Percentiles rank a stretch among this genome's conserved stretches.
Conservation (phyloP, 1,284 basidiomycete genomes). For the Ceratobasidium sp. region DNA sequence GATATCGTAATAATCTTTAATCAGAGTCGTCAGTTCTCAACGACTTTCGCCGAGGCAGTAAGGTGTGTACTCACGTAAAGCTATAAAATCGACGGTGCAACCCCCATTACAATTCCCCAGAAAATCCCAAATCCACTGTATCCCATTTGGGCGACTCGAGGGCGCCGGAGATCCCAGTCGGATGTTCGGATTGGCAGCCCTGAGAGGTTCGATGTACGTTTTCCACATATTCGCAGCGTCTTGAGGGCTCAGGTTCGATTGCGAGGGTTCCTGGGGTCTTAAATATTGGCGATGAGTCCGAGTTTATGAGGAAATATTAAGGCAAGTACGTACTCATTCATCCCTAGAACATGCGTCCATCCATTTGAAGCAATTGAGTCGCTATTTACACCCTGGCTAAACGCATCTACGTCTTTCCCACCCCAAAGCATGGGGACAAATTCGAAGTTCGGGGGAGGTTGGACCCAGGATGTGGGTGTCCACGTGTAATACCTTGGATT, state of each 20-base stretch:
- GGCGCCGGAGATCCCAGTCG: conserved; percentile 59
- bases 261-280: conserved; percentile 31
- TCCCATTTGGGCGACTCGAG: conserved; percentile 57
- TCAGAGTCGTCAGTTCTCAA: conserved; percentile 53
- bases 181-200: conserved; percentile 51
- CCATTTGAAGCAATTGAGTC: conserved; percentile 51
- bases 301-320: not conserved
- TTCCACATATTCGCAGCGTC: conserved; percentile 52
- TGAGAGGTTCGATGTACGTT: conserved; percentile 53
- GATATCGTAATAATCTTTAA: conserved; percentile 45
- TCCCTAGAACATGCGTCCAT: conserved; percentile 54
- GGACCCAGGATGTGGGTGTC: conserved; percentile 41
- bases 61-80: conserved; percentile 54
- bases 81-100: conserved; percentile 60
- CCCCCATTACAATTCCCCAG: conserved; percentile 56
- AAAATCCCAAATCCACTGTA: conserved; percentile 59
- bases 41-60: conserved; percentile 54
- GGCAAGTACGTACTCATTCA: conserved; percentile 54
- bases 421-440: conserved; percentile 60
- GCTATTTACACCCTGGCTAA: conserved; percentile 53
- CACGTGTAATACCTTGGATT: conserved; percentile 48
- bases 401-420: conserved; percentile 52
- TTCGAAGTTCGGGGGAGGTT: conserved; percentile 42
- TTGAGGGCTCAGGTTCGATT: conserved; percentile 43
- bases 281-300: conserved; percentile 1